A percentile compares a stretch with the other conserved stretches of the same genome.
phyloP scores from a whole-genome alignment of 2,329 filamentous ascomycete species.

The Gyromitra esculenta region DNA sequence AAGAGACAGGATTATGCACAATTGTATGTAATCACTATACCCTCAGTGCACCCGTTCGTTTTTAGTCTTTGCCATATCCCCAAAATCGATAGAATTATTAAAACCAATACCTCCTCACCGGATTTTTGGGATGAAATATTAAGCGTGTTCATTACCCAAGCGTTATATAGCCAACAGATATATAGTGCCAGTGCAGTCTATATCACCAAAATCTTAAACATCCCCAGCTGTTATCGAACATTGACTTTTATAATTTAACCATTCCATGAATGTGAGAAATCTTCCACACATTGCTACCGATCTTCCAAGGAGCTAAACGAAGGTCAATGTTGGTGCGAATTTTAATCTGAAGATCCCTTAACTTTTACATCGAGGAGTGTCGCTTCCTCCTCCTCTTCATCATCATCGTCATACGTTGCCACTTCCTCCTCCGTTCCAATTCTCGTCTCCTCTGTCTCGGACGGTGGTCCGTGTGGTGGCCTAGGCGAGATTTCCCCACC shows the following conservation, averaged over 20 bases:
- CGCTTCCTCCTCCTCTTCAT: slow-evolving; percentile 50
- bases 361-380: slow-evolving; percentile 19
- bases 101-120: background rate
- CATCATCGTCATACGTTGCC: slow-evolving; percentile 41
- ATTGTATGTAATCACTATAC: background rate
- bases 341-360: slow-evolving; percentile 31
- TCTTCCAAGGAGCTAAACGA: background rate
- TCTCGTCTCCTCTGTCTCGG: slow-evolving; percentile 10
- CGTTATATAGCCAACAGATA: background rate
- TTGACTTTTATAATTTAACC: slow-evolving; percentile 14
- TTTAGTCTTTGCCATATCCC: background rate
- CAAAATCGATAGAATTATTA: background rate
- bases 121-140: background rate
- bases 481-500: slow-evolving; percentile 71
- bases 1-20: background rate
- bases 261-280: slow-evolving; percentile 22
- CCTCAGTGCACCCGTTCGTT: background rate
- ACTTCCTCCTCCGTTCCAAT: slow-evolving; percentile 32
- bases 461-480: slow-evolving; percentile 38
- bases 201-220: background rate
- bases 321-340: slow-evolving; percentile 26
- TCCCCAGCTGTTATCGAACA: background rate
- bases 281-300: background rate
- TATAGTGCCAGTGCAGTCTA: background rate
- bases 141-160: background rate